Base-by-base conservation (phyloP, 441 rosid species). In the Omphalea diandra region DNA sequence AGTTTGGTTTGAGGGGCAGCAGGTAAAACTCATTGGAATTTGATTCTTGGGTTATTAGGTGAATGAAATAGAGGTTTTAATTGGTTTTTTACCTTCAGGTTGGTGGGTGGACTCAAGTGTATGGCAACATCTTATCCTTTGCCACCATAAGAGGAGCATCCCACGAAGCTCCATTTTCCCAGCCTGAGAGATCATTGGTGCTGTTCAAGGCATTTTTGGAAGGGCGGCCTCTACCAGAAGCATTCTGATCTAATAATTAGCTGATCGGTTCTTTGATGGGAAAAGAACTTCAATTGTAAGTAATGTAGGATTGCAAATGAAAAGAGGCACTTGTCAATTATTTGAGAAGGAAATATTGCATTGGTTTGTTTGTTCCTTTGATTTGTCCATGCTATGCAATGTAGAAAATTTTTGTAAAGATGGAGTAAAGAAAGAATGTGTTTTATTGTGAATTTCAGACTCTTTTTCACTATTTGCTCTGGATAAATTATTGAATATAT, bases 51-150 rank as follows among this genome's bases (percentile, higher is more conserved):
- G 6, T n/a, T 67, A 20, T 29, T 20, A 15, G 32, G 24, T 58
- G 6, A 24, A 47, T 27, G 7, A 55, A 11, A 29, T 3, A 22
- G 64, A 15, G 26, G 20, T 27, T 11, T 33, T 27, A 33, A 11
- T 31, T 27, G 15, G 53, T 14, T 56, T 60, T 77, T 73, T 73
- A 36, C 58, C 73, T 76, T 80, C 78, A 94, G 99, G 99, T 94
- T 40, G 99, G 98, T n/a, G 98, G 99, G 47, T 92, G 99, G 99
- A 94, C 99, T 70, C 96, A 92, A 79, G 99, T 90, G 61, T 89
- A 90, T 67, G 93, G 94, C 6, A 76, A 87, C 65, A 71, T 87
- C 62, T 74, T 94, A 69, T 84, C 97, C 5, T 94, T 90, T 79
- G 97, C 99, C 35, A 94, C 99, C 50, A 89, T 92, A 35, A 81